phyloP scores from a whole-genome alignment of 163 green algal genomes.

The Scenedesmus sp. region DNA sequence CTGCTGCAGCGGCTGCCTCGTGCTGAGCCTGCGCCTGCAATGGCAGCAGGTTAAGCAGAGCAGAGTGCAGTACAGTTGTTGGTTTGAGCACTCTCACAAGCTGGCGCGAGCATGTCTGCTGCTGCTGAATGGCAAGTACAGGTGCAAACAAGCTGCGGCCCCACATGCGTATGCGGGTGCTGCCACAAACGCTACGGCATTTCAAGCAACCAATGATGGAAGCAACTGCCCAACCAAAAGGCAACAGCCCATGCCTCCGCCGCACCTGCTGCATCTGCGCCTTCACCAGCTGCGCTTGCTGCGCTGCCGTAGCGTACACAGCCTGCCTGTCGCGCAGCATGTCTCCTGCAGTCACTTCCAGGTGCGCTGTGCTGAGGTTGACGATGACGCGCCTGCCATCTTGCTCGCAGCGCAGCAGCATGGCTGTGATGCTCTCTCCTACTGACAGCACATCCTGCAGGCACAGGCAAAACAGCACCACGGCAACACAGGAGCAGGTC shows the following conservation, averaged over 20 bases:
- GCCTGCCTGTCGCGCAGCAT: conserved; percentile 17
- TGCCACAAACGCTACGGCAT: no score
- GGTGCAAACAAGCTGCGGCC: not conserved
- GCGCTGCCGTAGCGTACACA: conserved; percentile 2
- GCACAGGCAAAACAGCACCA: not conserved
- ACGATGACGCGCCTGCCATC: not conserved
- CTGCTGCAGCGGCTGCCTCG: not conserved
- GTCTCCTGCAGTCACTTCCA: conserved; percentile 20
- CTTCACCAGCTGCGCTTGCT: not conserved
- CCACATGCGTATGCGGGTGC: not conserved
- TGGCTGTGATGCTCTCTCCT: not conserved
- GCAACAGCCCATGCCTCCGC: not conserved
- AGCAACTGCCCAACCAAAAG: not conserved
- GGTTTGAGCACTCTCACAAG: no score
- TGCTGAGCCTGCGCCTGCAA: not conserved
- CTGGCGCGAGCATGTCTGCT: not conserved
- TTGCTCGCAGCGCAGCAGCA: not conserved
- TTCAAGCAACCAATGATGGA: no score
- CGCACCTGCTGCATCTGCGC: not conserved
- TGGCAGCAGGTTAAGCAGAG: not conserved
- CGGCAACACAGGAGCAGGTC: not conserved
- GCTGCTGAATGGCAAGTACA: not conserved
- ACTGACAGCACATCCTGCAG: not conserved
- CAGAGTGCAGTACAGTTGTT: not conserved
- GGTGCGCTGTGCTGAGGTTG: conserved; percentile 12